Evolutionary conservation across 169 alveolate species (phyloP).

Genomic region (Babesia caballi): DNA sequence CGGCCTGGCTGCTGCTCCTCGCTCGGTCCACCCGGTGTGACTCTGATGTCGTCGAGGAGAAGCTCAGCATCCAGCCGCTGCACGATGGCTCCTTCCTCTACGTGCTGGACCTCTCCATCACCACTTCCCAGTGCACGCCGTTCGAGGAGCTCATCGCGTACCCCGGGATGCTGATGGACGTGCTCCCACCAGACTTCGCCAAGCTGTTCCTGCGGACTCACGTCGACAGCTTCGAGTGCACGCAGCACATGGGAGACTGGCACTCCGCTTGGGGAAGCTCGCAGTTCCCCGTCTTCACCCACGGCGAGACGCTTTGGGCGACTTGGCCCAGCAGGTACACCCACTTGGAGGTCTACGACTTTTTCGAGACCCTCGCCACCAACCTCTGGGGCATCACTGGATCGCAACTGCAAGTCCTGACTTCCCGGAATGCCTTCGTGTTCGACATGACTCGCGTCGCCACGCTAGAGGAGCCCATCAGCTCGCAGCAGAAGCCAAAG

Average conservation of each 20-base stretch:
- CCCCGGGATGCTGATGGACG: conserved; percentile 47
- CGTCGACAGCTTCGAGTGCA: conserved; percentile 23
- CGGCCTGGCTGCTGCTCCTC: not conserved
- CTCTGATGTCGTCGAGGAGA: conserved; percentile 26
- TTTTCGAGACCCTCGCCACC: conserved; percentile 38
- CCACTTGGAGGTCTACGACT: conserved; percentile 13
- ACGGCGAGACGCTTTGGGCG: conserved; percentile 42
- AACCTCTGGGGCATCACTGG: conserved; percentile 67
- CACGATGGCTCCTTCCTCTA: conserved; percentile 26
- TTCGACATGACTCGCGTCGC: conserved; percentile 36
- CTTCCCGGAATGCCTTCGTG: conserved; percentile 10
- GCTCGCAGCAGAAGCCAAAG: not conserved
- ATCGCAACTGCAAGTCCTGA: conserved; percentile 13
- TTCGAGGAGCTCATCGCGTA: conserved; percentile 24
- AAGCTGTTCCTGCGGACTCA: conserved; percentile 28
- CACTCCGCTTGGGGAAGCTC: conserved; percentile 34
- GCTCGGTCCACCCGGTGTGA: not conserved
- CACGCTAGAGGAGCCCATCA: conserved; percentile 2
- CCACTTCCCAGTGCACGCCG: not conserved
- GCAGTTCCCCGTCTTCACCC: not conserved
- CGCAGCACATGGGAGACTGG: conserved; percentile 58
- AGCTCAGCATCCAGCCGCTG: conserved; percentile 41
- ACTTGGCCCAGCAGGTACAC: conserved; percentile 18
- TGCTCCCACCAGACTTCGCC: conserved; percentile 43
- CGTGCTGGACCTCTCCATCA: conserved; percentile 11